Conservation (phyloP, 352 stramenopile species). For the Globisporangium middletonii region DNA sequence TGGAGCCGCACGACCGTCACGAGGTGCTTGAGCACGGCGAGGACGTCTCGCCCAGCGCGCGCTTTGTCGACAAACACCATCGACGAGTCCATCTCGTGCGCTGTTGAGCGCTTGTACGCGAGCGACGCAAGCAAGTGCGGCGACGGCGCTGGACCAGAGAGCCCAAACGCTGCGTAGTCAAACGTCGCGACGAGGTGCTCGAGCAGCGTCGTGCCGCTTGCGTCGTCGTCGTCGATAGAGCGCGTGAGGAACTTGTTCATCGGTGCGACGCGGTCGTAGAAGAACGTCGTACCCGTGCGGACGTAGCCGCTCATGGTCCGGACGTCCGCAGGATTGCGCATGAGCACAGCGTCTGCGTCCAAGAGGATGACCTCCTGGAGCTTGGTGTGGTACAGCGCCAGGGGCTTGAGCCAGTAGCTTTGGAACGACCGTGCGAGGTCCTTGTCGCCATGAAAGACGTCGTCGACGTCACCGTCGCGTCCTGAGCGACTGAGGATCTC, state of each 20-base stretch:
- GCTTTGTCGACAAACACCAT: conserved; percentile 33
- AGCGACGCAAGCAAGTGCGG: conserved; percentile 36
- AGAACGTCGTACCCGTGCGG: conserved; percentile 47
- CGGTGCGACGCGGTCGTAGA: conserved; percentile 56
- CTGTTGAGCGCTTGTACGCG: conserved; percentile 33
- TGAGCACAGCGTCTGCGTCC: conserved; percentile 49
- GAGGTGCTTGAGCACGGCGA: conserved; percentile 32
- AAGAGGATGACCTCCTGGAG: conserved; percentile 40
- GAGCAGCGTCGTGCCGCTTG: conserved; percentile 34
- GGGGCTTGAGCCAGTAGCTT: conserved; percentile 61
- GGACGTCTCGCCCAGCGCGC: conserved; percentile 8
- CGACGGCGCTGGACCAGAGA: conserved; percentile 20
- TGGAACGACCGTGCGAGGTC: conserved; percentile 26
- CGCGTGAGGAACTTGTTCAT: conserved; percentile 9
- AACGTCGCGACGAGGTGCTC: conserved; percentile 42
- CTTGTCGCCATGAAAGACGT: conserved; percentile 19
- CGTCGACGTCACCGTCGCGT: conserved; percentile 9
- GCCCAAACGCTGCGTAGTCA: conserved; percentile 39
- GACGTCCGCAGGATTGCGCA: conserved; percentile 35
- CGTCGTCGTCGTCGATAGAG: conserved; percentile 20
- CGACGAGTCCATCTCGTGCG: conserved; percentile 60
- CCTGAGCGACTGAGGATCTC: conserved; percentile 20
- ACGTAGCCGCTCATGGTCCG: conserved; percentile 32
- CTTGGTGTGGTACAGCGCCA: conserved; percentile 47
- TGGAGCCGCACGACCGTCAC: conserved; percentile 27